These are phyloP conservation scores for Odonthalia washingtoniensis DNA, from an alignment of 31 red algal genomes.

Conservation along the genomic window DNA sequence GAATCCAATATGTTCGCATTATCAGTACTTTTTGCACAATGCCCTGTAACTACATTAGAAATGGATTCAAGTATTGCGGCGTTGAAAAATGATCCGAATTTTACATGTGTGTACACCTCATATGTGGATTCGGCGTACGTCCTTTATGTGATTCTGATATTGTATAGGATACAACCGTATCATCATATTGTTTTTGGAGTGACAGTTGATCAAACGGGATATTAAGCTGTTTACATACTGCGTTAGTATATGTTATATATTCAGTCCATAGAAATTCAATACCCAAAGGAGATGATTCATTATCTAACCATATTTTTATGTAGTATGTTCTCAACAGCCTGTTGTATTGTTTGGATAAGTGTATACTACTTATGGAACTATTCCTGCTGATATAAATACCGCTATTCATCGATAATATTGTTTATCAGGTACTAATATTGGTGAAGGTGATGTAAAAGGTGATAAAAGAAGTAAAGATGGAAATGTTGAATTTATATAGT, in stretches of 20 bases:
- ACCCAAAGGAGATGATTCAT: constrained; percentile 88
- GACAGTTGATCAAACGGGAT: constrained; percentile 69
- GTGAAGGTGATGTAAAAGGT: constrained; percentile 88
- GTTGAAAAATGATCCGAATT: constrained; percentile 96
- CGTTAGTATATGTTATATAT: not conserved
- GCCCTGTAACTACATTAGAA: constrained; percentile 72
- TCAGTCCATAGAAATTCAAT: constrained; percentile 98
- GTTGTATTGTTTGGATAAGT: constrained; percentile 62
- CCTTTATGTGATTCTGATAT: no score
- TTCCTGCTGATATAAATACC: constrained; percentile 82
- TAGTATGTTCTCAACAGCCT: constrained; percentile 73
- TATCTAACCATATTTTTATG: constrained; percentile 97
- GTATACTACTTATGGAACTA: constrained; percentile 90
- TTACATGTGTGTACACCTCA: constrained; percentile 81
- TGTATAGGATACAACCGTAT: no score
- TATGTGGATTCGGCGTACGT: no score
- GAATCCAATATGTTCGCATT: constrained; percentile 33
- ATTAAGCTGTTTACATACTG: constrained; percentile 75
- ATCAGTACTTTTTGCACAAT: no score
- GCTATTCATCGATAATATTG: no score
- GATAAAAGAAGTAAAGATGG: constrained; percentile 75
- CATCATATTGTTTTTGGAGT: no score
- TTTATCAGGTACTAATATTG: constrained; percentile 64
- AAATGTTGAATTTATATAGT: constrained; percentile 50
- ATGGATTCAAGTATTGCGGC: constrained; percentile 49